Evolutionary conservation across 2,329 filamentous ascomycete species (phyloP).

Genomic region (Phialemonium atrogriseum): DNA sequence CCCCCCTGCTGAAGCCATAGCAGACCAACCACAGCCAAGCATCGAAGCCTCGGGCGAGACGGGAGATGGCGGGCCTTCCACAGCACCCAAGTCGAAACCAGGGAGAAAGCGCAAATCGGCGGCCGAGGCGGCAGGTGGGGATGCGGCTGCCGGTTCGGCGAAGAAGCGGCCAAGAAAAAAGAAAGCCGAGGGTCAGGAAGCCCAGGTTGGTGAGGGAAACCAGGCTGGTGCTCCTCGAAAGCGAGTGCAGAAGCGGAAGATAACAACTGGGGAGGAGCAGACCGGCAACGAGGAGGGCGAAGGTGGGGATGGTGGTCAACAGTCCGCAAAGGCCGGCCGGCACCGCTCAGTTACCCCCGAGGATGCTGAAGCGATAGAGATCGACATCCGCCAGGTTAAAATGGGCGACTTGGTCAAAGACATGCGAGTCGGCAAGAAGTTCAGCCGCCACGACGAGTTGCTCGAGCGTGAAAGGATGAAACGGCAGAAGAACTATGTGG

Average conservation of each 20-base stretch:
- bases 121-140: conserved; percentile 5
- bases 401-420: conserved; percentile 68
- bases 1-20: neutral
- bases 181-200: conserved; percentile 10
- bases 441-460: conserved; percentile 65
- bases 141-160: conserved; percentile 9
- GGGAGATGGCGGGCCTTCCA: neutral
- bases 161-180: conserved; percentile 14
- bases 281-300: neutral
- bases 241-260: neutral
- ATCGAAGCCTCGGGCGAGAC: conserved; percentile 3
- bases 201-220: conserved; percentile 11
- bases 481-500: conserved; percentile 23
- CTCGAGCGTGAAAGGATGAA: conserved; percentile 53
- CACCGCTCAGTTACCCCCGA: conserved; percentile 50
- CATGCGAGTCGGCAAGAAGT: conserved; percentile 64
- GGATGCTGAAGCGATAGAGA: conserved; percentile 51
- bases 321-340: conserved; percentile 12
- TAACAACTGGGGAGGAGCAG: neutral
- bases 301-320: conserved; percentile 6
- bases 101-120: conserved; percentile 14
- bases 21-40: conserved; percentile 2
- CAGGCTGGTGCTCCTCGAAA: too few relatives aligned
- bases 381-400: conserved; percentile 58
- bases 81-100: conserved; percentile 6